Base-by-base conservation (phyloP, 2,329 filamentous ascomycete genomes). In the Lachnellula cervina region DNA sequence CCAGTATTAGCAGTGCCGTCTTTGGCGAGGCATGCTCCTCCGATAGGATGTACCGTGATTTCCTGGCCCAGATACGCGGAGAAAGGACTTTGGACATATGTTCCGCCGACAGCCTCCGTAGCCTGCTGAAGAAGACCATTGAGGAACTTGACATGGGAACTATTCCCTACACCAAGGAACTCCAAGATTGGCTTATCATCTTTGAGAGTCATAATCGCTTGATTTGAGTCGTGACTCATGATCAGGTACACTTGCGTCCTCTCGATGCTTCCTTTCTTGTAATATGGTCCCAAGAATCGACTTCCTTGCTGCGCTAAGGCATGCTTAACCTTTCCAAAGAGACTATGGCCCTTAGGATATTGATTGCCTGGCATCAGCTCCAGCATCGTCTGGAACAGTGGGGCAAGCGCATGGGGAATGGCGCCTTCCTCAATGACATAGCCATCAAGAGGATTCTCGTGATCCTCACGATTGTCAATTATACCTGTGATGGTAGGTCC, bases 41-140 rank as follows among this genome's bases (percentile, higher is more conserved):
- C 83, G 48, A 88, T 81, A 5, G 84, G 82, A 69, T 88, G 84
- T 13, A 87, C 84, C 0, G 84, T 87, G 21, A 87, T 77, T 65
- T 82, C 74, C 52, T 80, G 71, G 11, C 77, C 77, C 64, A 84
- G 71, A 14, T 79, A 69, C n/a, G 77, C 74, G 59, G 78, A 80
- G 58, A 81, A 83, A 1, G 83, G 83, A 56, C 78, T 83, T 51
- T 80, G 74, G 6, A 86, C 75, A 37, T 84, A 77, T 0, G 78
- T 83, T 2, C 84, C 84, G 2, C 83, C 82, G 5, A 85, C 78
- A 2, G 76, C 76, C 59, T 76, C 71, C 0, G 82, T 85, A 2
- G 81, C 80, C 62, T 76, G 74, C 35, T 73, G 74, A 6, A 87
- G 69, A 3, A 84, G 58, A 2, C 69, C 65, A 53, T 84, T 78